These are phyloP conservation scores for Glycine latifolia DNA, from an alignment of 306 rosid species.

Conservation along the genomic window DNA sequence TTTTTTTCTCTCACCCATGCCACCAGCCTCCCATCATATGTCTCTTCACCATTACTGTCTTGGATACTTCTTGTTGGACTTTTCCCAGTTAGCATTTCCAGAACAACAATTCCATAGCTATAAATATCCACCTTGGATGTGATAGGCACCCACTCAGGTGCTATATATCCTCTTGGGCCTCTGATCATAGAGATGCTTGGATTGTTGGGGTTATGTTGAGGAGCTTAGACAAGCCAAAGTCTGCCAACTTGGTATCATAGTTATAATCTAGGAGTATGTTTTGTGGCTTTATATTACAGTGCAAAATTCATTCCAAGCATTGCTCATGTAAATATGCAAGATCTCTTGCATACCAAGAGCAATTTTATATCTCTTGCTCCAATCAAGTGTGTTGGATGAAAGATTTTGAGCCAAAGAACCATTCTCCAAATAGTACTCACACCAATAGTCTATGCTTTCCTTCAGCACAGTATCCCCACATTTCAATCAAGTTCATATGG, in stretches of 20 bases:
- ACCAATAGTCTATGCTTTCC: constrained; percentile 45
- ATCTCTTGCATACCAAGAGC: constrained; percentile 44
- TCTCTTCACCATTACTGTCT: constrained; percentile 17
- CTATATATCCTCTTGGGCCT: constrained; percentile 49
- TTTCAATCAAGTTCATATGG: constrained; percentile 52
- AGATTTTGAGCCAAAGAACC: constrained; percentile 49
- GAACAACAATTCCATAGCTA: constrained; percentile 45
- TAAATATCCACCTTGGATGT: constrained; percentile 49
- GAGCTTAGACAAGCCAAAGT: constrained; percentile 48
- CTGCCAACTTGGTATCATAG: constrained; percentile 41
- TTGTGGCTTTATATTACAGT: constrained; percentile 47
- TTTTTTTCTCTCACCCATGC: constrained; percentile 55
- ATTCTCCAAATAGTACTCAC: constrained; percentile 45
- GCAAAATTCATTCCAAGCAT: constrained; percentile 48
- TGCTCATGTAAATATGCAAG: constrained; percentile 46
- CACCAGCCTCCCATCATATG: constrained; percentile 11
- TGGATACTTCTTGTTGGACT: constrained; percentile 22
- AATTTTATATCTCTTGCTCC: constrained; percentile 42
- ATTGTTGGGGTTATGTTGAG: constrained; percentile 23
- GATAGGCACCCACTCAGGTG: constrained; percentile 46
- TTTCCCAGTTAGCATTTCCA: constrained; percentile 42
- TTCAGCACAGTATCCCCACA: constrained; percentile 52
- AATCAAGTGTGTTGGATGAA: constrained; percentile 35
- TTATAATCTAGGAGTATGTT: constrained; percentile 45
- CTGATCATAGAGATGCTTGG: constrained; percentile 26